Conservation (phyloP, 2,329 filamentous ascomycete species). For the Emydomyces testavorans region DNA sequence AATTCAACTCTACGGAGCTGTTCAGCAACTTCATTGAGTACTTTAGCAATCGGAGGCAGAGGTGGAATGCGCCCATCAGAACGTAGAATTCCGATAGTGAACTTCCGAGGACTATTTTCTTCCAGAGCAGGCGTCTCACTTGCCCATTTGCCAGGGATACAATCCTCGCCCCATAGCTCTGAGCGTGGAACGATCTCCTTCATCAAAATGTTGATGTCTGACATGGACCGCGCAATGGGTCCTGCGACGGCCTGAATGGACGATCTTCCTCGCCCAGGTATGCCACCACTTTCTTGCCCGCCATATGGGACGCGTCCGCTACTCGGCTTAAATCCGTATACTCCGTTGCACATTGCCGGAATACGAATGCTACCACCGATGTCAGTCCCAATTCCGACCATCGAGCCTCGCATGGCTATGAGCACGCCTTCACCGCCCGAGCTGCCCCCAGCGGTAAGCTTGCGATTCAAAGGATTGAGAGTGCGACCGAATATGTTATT, state of each 20-base stretch:
- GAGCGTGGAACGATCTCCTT: constrained; percentile 40
- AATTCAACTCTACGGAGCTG: constrained; percentile 28
- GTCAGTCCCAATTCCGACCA: constrained; percentile 53
- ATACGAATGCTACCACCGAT: constrained; percentile 40
- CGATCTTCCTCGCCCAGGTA: constrained; percentile 40
- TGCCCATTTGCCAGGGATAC: constrained; percentile 35
- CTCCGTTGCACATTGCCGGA: constrained; percentile 41
- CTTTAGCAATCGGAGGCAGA: constrained; percentile 31
- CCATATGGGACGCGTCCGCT: constrained; percentile 41
- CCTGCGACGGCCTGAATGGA: constrained; percentile 41
- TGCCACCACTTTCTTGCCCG: constrained; percentile 39
- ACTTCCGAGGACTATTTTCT: constrained; percentile 22
- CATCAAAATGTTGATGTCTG: constrained; percentile 40
- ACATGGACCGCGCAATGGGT: constrained; percentile 31
- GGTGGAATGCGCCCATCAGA: constrained; percentile 32
- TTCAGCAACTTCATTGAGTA: constrained; percentile 31
- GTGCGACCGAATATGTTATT: constrained; percentile 53
- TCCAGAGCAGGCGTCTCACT: constrained; percentile 18
- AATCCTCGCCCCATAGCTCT: constrained; percentile 43
- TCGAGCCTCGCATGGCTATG: constrained; percentile 46
- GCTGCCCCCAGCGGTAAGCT: constrained; percentile 51
- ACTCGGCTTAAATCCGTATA: constrained; percentile 43
- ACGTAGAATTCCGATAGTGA: constrained; percentile 34
- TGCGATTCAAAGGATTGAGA: constrained; percentile 51
- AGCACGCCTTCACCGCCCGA: constrained; percentile 55